Percentiles rank a stretch among this genome's conserved stretches.
phyloP scores from a whole-genome alignment of 2,329 filamentous ascomycete species.

The Pestalotiopsis sp. region DNA sequence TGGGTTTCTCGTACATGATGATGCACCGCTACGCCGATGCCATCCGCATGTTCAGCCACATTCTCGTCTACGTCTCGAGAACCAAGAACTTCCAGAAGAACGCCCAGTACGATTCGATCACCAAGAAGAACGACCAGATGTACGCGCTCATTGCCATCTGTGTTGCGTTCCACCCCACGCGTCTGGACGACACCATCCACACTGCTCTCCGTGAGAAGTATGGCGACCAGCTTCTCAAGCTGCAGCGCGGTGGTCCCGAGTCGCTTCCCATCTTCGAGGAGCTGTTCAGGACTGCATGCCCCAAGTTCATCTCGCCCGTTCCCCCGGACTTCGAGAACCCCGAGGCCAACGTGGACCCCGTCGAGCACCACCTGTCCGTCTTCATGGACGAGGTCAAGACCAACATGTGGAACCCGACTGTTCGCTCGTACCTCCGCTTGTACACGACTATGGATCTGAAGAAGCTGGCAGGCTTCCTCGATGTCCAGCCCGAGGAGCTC shows the following conservation, averaged over 20 bases:
- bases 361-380: conserved; percentile 94
- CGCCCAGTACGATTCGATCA: conserved; percentile 95
- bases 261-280: conserved; percentile 97
- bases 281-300: conserved; percentile 96
- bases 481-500: conserved; percentile 94
- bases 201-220: conserved; percentile 98
- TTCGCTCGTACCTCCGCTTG: conserved; percentile 97
- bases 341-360: conserved; percentile 90
- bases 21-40: conserved; percentile 99
- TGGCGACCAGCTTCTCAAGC: conserved; percentile 94
- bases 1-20: conserved; percentile 99
- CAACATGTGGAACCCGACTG: conserved; percentile 96
- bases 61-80: conserved; percentile 95
- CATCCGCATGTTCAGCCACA: conserved; percentile 99
- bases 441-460: conserved; percentile 99
- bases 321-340: conserved; percentile 98
- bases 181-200: conserved; percentile 98
- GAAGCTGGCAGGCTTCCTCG: conserved; percentile 96
- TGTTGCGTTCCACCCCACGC: conserved; percentile 95
- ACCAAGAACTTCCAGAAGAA: conserved; percentile 99
- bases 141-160: conserved; percentile 98
- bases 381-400: conserved; percentile 99
- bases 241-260: conserved; percentile 95
- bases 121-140: conserved; percentile 99
- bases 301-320: conserved; percentile 98